Evolutionary conservation across 2,329 filamentous ascomycete genomes (phyloP).

Genomic region (Ophiostoma australiae): DNA sequence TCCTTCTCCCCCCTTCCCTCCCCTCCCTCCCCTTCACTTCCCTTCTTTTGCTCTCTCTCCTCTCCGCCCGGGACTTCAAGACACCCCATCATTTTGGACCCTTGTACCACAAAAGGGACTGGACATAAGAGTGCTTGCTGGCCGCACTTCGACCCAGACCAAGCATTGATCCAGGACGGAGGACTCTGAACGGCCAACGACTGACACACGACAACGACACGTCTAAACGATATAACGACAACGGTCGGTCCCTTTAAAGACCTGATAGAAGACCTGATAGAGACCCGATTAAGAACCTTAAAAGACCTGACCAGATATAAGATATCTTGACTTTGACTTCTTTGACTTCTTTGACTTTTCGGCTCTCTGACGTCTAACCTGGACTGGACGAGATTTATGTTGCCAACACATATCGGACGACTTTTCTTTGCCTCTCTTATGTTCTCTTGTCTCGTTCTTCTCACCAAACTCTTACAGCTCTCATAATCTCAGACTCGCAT

Average conservation of each 20-base stretch:
- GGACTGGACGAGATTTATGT: constrained; percentile 8
- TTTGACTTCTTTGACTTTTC: not conserved
- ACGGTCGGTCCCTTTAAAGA: not conserved
- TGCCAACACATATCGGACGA: not conserved
- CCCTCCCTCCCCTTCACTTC: not conserved
- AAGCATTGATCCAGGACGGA: not conserved
- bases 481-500: not conserved
- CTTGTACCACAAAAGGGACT: constrained; percentile 16
- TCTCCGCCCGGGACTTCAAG: constrained; percentile 16
- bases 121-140: constrained; percentile 8
- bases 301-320: not conserved
- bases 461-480: not conserved
- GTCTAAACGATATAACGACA: not conserved
- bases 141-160: constrained; percentile 2
- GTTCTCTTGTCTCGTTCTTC: constrained; percentile 1
- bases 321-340: not conserved
- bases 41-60: not conserved
- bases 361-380: not conserved
- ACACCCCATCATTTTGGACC: constrained; percentile 18
- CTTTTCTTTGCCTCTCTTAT: constrained; percentile 4
- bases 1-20: not conserved
- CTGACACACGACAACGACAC: not conserved
- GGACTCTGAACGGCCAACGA: not conserved
- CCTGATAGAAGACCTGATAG: no score
- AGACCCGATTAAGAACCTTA: no score